phyloP scores from a whole-genome alignment of 1,139 yeast genomes.

The Hansenula lynferdii region DNA sequence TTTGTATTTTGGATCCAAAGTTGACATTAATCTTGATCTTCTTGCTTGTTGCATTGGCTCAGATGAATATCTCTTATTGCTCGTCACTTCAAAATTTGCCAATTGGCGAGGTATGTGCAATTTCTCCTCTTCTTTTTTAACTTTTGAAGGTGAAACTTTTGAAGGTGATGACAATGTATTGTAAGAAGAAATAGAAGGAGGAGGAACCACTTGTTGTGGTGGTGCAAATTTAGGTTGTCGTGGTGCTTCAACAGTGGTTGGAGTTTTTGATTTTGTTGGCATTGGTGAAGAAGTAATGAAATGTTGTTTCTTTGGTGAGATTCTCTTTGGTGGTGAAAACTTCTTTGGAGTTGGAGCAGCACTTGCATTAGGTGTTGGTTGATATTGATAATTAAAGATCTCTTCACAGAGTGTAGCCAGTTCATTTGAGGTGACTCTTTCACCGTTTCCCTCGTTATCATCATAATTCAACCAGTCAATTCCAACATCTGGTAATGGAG shows the following conservation, averaged over 20 bases:
- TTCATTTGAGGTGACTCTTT: slow-evolving; percentile 15
- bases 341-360: slow-evolving; percentile 7
- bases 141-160: slow-evolving; percentile 10
- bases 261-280: slow-evolving; percentile 3
- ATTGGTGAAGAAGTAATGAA: background rate
- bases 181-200: too few relatives aligned
- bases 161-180: slow-evolving; percentile 8
- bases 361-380: background rate
- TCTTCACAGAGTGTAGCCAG: slow-evolving; percentile 29
- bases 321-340: too few relatives aligned
- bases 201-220: background rate
- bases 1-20: slow-evolving; percentile 22
- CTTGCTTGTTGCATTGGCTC: too few relatives aligned
- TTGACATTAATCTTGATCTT: too few relatives aligned
- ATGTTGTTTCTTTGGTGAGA: slow-evolving; percentile 5
- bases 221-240: too few relatives aligned
- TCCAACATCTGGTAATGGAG: slow-evolving; percentile 21
- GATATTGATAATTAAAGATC: slow-evolving; percentile 21
- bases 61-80: slow-evolving; percentile 13
- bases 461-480: slow-evolving; percentile 20
- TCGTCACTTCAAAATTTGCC: slow-evolving; percentile 8
- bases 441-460: slow-evolving; percentile 9
- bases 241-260: too few relatives aligned
- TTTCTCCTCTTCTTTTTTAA: slow-evolving; percentile 2
- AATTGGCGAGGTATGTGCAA: slow-evolving; percentile 8